These are phyloP conservation scores for Boeremia lycopersici DNA, from an alignment of 2,329 filamentous ascomycete species.

Conservation along the genomic window DNA sequence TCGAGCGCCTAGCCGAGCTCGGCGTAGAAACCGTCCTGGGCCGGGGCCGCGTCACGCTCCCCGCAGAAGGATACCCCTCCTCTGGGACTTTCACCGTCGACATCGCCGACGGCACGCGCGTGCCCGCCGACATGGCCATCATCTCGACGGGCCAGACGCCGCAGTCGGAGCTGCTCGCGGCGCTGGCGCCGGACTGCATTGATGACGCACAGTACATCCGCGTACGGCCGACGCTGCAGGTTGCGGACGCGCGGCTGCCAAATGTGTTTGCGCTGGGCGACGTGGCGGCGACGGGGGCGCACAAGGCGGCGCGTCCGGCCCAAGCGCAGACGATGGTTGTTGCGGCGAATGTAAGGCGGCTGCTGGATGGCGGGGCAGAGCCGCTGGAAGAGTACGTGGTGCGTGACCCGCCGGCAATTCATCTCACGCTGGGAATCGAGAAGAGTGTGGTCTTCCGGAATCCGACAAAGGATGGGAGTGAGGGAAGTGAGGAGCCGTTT, in stretches of 20 bases:
- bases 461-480: conserved; percentile 1
- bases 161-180: conserved; percentile 56
- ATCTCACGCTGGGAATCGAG: conserved; percentile 14
- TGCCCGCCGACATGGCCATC: conserved; percentile 47
- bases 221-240: conserved; percentile 63
- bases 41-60: neutral
- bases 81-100: conserved; percentile 6
- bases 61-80: neutral
- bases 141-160: conserved; percentile 66
- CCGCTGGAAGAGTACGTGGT: conserved; percentile 4
- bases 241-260: conserved; percentile 55
- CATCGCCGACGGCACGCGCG: neutral
- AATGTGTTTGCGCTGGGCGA: conserved; percentile 70
- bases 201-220: conserved; percentile 55
- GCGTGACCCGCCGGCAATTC: conserved; percentile 16
- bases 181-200: conserved; percentile 54
- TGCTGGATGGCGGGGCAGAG: neutral
- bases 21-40: conserved; percentile 55
- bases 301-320: conserved; percentile 10
- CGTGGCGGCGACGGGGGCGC: conserved; percentile 53
- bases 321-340: conserved; percentile 9
- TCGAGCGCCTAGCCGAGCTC: conserved; percentile 55
- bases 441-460: conserved; percentile 18
- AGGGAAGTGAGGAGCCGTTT: conserved; percentile 8
- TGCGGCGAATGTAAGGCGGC: neutral